Conservation (phyloP, 352 stramenopile species). For the Nothophytophthora sp. region DNA sequence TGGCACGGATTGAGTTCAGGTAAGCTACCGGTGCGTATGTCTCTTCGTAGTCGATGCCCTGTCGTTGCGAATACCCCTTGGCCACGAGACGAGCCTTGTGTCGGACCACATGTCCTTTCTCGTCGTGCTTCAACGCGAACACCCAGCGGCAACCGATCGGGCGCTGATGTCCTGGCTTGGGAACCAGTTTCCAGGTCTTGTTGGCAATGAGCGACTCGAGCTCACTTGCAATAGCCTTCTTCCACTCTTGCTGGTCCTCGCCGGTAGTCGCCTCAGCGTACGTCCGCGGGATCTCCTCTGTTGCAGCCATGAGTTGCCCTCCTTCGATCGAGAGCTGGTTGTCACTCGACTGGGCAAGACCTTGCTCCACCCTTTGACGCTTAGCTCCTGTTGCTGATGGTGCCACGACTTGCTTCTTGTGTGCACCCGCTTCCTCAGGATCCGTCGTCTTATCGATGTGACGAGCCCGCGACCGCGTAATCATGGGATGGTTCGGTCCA, state of each 20-base stretch:
- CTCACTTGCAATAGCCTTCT: conserved; percentile 11
- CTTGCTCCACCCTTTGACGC: conserved; percentile 10
- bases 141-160: conserved; percentile 5
- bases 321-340: not conserved
- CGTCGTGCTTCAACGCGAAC: conserved; percentile 2
- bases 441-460: conserved; percentile 3
- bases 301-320: conserved; percentile 1
- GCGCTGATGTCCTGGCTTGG: conserved; percentile 1
- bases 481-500: conserved; percentile 9
- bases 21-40: conserved; percentile 5
- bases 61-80: not conserved
- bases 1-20: not conserved
- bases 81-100: too few species aligned
- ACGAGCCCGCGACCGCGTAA: not conserved
- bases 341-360: not conserved
- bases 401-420: conserved; percentile 1
- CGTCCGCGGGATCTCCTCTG: conserved; percentile 1
- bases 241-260: conserved; percentile 3
- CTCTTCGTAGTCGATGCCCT: conserved; percentile 5
- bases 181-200: conserved; percentile 13
- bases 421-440: conserved; percentile 1
- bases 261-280: conserved; percentile 3
- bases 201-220: conserved; percentile 7
- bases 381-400: conserved; percentile 1
- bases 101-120: conserved; percentile 1